phyloP scores from a whole-genome alignment of 129 eudicot species.

The Lactuca sativa region DNA sequence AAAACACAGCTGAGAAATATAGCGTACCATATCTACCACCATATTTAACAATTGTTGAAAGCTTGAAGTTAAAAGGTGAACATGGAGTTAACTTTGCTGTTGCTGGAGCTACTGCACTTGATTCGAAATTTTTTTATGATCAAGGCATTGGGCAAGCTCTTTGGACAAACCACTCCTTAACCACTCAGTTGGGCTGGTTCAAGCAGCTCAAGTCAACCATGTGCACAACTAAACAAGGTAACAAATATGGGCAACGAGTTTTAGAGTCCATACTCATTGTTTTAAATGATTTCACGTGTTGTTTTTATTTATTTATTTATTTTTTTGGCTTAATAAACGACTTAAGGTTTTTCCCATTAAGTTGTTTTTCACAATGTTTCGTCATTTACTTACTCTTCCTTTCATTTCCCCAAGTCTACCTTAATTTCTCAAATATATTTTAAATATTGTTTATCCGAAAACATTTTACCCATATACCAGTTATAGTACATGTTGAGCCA shows the following conservation, averaged over 20 bases:
- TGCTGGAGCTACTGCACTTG: slow-evolving; percentile 82
- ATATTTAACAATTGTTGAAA: slow-evolving; percentile 40
- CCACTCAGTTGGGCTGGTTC: slow-evolving; percentile 74
- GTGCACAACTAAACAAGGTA: slow-evolving; percentile 63
- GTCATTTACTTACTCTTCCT: too few species aligned
- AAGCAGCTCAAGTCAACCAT: slow-evolving; percentile 50
- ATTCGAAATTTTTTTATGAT: slow-evolving; percentile 50
- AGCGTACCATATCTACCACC: slow-evolving; percentile 68
- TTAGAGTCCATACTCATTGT: neutral
- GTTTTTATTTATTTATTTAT: too few species aligned
- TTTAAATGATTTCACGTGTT: too few species aligned
- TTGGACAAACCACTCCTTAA: slow-evolving; percentile 71
- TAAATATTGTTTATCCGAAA: too few species aligned
- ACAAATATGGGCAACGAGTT: neutral
- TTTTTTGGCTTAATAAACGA: too few species aligned
- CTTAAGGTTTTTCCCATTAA: too few species aligned
- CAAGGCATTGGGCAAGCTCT: slow-evolving; percentile 42
- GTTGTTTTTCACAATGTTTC: too few species aligned
- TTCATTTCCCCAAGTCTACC: too few species aligned
- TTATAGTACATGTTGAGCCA: neutral
- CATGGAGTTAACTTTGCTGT: slow-evolving; percentile 83
- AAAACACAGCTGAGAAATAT: slow-evolving; percentile 58
- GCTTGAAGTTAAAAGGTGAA: slow-evolving; percentile 27
- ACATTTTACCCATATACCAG: too few species aligned
- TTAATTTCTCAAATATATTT: too few species aligned